Evolutionary conservation across 176 grass and related monocot species (phyloP), one percentile per base, ranked within the genome.

Genomic region (Lolium multiflorum): DNA sequence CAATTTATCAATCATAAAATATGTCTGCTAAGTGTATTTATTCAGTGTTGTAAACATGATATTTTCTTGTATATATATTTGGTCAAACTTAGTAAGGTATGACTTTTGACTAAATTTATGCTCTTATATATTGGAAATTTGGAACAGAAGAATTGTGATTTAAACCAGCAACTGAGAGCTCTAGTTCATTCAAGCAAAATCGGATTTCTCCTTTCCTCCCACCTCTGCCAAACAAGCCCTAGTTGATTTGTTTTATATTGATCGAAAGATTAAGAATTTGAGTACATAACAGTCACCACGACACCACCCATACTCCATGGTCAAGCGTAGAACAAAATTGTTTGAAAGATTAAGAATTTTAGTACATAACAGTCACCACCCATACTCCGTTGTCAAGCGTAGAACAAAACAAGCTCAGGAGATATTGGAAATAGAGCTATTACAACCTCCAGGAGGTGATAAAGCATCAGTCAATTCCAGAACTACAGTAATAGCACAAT

Each of bases 121-220:
- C 46, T 9, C 46, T 47, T 44, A 44, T 44, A 44, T 44, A 3
- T 35, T 35, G 31, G 70, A 9, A 63, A 63, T 5, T 21, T 31
- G 62, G 46, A 10, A 47, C 46, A 10, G 46, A 47, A 37, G 20
- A 31, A 17, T 63, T 50, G 7, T 59, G 15, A 48, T 79, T 79
- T 46, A 35, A 78, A 59, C 41, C 10, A 18, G 46, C 9, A 15
- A 18, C 58, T 60, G 69, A n/a, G n/a, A n/a, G n/a, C n/a, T n/a
- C n/a, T n/a, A 28, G 62, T 65, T 14, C 60, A 14, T 78, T 54
- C 65, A 88, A n/a, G 55, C 5, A 84, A 47, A 12, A 71, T 47
- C 57, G 15, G 54, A 57, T 58, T 10, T 44, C 22, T 57, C 11
- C 4, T 76, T 76, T 55, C 61, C 6, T 8, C 7, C 1, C 26